A percentile compares a stretch with the other conserved stretches of the same genome.
Evolutionary conservation across 2,329 filamentous ascomycete genomes (phyloP).

Genomic region (Trichophyton equinum): DNA sequence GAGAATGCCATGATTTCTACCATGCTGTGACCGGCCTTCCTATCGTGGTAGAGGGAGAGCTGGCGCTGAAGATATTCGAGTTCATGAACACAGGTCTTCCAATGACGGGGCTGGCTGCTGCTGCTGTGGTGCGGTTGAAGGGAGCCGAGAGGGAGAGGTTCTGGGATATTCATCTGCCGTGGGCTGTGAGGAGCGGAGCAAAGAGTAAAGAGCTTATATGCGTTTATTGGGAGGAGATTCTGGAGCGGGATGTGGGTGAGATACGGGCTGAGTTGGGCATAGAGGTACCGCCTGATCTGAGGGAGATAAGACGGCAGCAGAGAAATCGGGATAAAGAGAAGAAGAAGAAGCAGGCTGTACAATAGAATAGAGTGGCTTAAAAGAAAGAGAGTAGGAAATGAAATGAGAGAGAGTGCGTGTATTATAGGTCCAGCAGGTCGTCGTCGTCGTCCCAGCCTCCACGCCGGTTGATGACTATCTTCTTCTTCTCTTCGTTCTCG

Average conservation of each 20-base stretch:
- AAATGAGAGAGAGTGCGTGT: not conserved
- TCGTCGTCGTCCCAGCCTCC: slow-evolving; percentile 73
- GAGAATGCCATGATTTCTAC: slow-evolving; percentile 96
- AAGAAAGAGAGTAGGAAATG: not conserved
- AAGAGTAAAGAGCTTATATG: slow-evolving; percentile 72
- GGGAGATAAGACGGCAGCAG: slow-evolving; percentile 59
- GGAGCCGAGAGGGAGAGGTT: slow-evolving; percentile 54
- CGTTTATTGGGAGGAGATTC: slow-evolving; percentile 92
- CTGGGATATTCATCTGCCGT: slow-evolving; percentile 56
- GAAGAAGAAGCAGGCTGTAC: slow-evolving; percentile 21
- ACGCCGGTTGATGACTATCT: slow-evolving; percentile 73
- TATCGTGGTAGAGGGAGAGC: slow-evolving; percentile 84
- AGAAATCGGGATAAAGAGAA: slow-evolving; percentile 52
- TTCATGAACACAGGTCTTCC: slow-evolving; percentile 88
- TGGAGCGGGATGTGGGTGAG: slow-evolving; percentile 69
- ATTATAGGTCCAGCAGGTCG: slow-evolving; percentile 23
- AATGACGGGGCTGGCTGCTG: slow-evolving; percentile 81
- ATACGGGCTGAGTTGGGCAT: slow-evolving; percentile 66
- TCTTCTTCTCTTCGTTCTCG: slow-evolving; percentile 60
- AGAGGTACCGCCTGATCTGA: slow-evolving; percentile 76
- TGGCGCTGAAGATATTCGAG: slow-evolving; percentile 96
- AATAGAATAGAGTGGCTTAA: not conserved
- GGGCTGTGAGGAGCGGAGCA: slow-evolving; percentile 71
- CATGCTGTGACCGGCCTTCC: slow-evolving; percentile 87
- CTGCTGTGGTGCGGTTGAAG: slow-evolving; percentile 56